Base-by-base conservation (phyloP, 768 basidiomycete species). In the Tubosaeta brunneosetosa region DNA sequence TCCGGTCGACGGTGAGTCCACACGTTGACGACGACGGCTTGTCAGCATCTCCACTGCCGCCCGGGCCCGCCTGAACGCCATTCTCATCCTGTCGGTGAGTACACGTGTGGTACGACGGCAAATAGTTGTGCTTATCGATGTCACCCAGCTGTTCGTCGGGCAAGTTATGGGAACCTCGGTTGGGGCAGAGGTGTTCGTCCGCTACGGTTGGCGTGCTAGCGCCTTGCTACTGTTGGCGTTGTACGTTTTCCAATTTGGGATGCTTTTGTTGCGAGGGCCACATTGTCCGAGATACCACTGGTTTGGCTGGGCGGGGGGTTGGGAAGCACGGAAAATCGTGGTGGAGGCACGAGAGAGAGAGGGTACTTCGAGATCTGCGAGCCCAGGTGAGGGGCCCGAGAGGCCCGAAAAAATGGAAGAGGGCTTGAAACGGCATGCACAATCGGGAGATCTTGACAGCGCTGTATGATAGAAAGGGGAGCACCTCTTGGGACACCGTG, bases 91-190 rank as follows among this genome's bases (percentile, higher is more conserved):
- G 49, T 82, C 83, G 2, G 86, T 85, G 62, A 55, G 77, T 66
- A 14, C 19, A 9, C 27, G 7, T 27, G 5, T 31, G 44, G 12
- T 1, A 9, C 9, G 44, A 26, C 11, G 29, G 29, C 29, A 29
- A 26, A 27, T 10, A 16, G 43, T 6, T 29, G 6, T 37, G 3
- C n/a, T 29, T 12, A 31, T 44, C 29, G 6, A 41, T 10, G 40
- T 1, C 10, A 8, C 25, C 25, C 48, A 75, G 71, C 56, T 86
- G 29, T 89, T 90, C 67, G 76, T 88, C 22, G 91, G 91, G 0
- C 89, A 92, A 72, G 86, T 91, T 10, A 83, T 87, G 69, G 91
- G 91, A 16, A 91, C 89, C 0, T 77, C 86, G 0, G 84, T 85
- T 1, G 85, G 88, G 29, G 86, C 88, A 0, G 66, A 79, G 33